Percentiles rank a stretch among this genome's conserved stretches.
Conservation (phyloP, 1,284 basidiomycete species). For the Pseudomicrostroma phylloplanum region DNA sequence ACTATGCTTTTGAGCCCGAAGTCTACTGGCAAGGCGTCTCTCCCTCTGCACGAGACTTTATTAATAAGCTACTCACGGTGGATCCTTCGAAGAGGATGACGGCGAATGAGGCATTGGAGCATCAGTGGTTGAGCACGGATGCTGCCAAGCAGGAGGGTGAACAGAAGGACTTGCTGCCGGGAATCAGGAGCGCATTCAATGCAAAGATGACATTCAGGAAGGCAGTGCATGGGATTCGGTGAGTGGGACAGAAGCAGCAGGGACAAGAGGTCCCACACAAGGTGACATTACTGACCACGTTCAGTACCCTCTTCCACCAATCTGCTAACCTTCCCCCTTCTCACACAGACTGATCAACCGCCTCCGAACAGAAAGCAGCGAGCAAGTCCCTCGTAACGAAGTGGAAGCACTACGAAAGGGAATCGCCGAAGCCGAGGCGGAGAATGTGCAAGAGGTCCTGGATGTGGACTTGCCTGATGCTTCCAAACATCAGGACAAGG, state of each 20-base stretch:
- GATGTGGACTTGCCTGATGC: constrained; percentile 1
- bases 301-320: background rate
- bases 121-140: constrained; percentile 34
- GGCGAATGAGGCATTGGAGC: constrained; percentile 36
- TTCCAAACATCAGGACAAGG: too few relatives aligned
- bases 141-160: constrained; percentile 15
- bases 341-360: constrained; percentile 20
- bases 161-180: constrained; percentile 46
- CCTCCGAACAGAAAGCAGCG: constrained; percentile 13
- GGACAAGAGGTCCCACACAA: background rate
- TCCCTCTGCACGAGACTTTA: constrained; percentile 42
- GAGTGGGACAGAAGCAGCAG: background rate
- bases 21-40: constrained; percentile 46
- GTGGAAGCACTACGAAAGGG: constrained; percentile 12
- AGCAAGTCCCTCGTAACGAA: constrained; percentile 16
- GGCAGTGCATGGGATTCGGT: constrained; percentile 46
- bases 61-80: constrained; percentile 42
- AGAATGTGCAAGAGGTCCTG: constrained; percentile 18
- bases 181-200: constrained; percentile 49
- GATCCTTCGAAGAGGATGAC: constrained; percentile 38
- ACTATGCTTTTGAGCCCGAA: constrained; percentile 45
- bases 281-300: background rate
- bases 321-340: background rate
- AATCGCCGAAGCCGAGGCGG: constrained; percentile 17
- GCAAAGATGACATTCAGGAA: constrained; percentile 46